These are phyloP conservation scores for Leonotis leonurus DNA, from an alignment of 257 asterid species.

Conservation along the genomic window DNA sequence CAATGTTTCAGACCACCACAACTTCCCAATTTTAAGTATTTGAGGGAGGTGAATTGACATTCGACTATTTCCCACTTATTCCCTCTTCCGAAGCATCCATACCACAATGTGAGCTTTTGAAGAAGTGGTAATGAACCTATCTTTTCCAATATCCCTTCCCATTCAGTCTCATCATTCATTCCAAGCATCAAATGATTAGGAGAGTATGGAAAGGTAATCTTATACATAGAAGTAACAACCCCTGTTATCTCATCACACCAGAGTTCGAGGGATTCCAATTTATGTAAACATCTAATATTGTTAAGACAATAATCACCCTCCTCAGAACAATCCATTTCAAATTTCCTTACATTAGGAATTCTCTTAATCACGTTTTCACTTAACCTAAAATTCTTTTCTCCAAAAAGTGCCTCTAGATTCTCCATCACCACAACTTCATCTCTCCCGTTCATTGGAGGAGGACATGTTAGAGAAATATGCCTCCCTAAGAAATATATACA, in stretches of 20 bases:
- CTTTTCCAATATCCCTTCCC: background rate
- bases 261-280: background rate
- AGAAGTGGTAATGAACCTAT: background rate
- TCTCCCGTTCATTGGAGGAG: background rate
- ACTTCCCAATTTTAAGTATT: background rate
- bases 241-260: background rate
- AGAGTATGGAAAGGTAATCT: background rate
- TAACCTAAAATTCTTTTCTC: background rate
- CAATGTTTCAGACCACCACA: background rate
- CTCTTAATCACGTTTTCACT: background rate
- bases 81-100: background rate
- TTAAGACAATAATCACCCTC: background rate
- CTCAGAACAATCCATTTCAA: background rate
- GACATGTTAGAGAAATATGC: background rate
- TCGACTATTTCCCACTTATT: background rate
- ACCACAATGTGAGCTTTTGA: background rate
- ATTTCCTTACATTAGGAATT: background rate
- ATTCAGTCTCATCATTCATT: background rate
- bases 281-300: background rate
- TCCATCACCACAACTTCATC: background rate
- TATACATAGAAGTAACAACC: background rate
- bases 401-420: background rate
- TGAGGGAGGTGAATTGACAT: background rate
- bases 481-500: background rate
- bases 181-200: background rate